Conservation (phyloP, 1,139 yeast species). For the Diutina mesorugosa region DNA sequence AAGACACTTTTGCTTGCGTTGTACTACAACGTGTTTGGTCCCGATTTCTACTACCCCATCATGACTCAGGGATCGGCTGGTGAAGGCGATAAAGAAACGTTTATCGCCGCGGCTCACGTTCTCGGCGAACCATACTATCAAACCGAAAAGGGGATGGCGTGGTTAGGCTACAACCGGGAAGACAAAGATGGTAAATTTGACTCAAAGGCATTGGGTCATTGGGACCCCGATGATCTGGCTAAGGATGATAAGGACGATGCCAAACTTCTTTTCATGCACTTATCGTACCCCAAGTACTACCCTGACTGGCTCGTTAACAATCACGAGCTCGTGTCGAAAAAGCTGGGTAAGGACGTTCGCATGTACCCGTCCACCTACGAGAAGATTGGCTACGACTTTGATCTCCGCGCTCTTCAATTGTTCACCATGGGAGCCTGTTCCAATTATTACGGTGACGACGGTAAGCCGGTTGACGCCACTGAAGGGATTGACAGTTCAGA, state of each 20-base stretch:
- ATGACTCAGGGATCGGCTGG: conserved; percentile 3
- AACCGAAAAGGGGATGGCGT: conserved; percentile 21
- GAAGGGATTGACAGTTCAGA: background rate
- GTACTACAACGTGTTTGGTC: conserved; percentile 2
- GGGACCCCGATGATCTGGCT: conserved; percentile 27
- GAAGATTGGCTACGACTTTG: conserved; percentile 40
- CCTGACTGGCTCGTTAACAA: conserved; percentile 36
- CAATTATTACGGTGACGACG: conserved; percentile 5
- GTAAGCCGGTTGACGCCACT: background rate
- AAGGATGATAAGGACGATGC: conserved; percentile 10
- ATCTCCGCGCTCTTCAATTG: conserved; percentile 24
- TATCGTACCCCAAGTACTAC: conserved; percentile 52
- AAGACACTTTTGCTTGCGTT: conserved; percentile 1
- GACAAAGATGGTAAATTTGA: conserved; percentile 11
- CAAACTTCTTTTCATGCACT: conserved; percentile 38
- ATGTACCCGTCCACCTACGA: conserved; percentile 30
- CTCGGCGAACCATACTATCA: conserved; percentile 2
- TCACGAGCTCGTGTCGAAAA: conserved; percentile 12
- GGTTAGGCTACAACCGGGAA: conserved; percentile 39
- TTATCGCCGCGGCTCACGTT: conserved; percentile 3
- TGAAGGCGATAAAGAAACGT: conserved; percentile 2
- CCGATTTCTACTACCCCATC: conserved; percentile 2
- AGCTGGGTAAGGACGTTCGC: conserved; percentile 24
- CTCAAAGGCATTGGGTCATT: conserved; percentile 21
- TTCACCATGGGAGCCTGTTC: conserved; percentile 28